Conservation (phyloP, 75 land plant genomes). For the Pinus taeda region DNA sequence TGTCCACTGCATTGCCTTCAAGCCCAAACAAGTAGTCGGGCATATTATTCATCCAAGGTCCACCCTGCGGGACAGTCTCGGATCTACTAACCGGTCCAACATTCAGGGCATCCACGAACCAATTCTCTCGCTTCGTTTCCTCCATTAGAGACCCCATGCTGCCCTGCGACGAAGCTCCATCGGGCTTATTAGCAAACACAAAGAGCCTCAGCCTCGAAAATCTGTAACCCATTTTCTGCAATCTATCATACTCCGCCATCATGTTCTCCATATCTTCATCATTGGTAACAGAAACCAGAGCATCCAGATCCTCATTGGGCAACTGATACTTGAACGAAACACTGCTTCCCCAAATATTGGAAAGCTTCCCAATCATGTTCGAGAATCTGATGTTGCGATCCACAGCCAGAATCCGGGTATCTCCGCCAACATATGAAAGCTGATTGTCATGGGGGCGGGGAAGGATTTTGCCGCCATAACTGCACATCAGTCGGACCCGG, state of each 20-base stretch:
- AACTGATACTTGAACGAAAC: constrained; percentile 84
- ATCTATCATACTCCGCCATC: constrained; percentile 91
- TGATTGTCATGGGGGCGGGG: constrained; percentile 77
- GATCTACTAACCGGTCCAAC: constrained; percentile 10
- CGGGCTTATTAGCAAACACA: constrained; percentile 21
- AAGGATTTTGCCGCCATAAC: constrained; percentile 87
- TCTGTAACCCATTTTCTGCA: constrained; percentile 26
- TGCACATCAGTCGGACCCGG: constrained; percentile 83
- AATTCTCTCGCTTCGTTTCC: constrained; percentile 30
- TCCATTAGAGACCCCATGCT: background rate
- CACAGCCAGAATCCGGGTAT: constrained; percentile 79
- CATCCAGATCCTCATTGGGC: constrained; percentile 91
- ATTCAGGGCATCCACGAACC: constrained; percentile 70
- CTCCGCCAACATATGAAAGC: constrained; percentile 86
- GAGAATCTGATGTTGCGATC: constrained; percentile 50
- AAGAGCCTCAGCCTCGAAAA: constrained; percentile 55
- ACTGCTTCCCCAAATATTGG: constrained; percentile 24
- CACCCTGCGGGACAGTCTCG: constrained; percentile 4
- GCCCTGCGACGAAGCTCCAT: background rate
- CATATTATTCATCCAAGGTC: constrained; percentile 11
- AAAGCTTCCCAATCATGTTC: constrained; percentile 48
- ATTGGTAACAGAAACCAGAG: constrained; percentile 81
- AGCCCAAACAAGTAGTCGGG: constrained; percentile 60
- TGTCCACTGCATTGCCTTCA: constrained; percentile 26
- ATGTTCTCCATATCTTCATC: constrained; percentile 94